Percentiles rank a stretch among this genome's conserved stretches.
Evolutionary conservation across 768 basidiomycete species (phyloP).

Genomic region (Lanmaoa rubissima): DNA sequence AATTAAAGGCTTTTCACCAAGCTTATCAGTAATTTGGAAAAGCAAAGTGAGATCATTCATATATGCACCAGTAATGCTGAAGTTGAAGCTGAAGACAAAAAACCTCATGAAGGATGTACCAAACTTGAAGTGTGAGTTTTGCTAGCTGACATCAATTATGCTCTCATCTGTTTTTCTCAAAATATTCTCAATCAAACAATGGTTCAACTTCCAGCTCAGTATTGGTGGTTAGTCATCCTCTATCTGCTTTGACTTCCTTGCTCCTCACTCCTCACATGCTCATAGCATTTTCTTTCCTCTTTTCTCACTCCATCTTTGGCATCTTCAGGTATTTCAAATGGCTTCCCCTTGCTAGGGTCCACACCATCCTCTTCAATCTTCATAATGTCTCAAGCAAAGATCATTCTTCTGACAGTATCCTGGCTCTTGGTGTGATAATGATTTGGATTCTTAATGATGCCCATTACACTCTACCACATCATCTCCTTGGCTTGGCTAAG

Average conservation of each 20-base stretch:
- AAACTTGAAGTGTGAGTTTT: neutral
- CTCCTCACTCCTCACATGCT: too few species aligned
- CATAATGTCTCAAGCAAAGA: neutral
- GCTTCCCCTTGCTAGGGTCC: neutral
- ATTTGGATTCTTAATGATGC: constrained; percentile 4
- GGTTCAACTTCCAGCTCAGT: neutral
- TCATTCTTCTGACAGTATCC: neutral
- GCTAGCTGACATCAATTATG: accelerated
- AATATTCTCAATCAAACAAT: neutral
- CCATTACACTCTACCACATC: neutral
- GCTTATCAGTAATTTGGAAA: neutral
- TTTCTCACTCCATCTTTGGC: too few species aligned
- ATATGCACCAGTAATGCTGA: neutral
- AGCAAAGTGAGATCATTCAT: neutral
- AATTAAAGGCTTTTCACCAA: neutral
- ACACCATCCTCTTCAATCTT: neutral
- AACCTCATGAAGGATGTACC: neutral
- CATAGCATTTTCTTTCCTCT: too few species aligned
- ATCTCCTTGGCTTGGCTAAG: neutral
- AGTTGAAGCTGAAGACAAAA: too few species aligned
- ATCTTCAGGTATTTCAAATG: constrained; percentile 7
- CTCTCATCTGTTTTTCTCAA: neutral
- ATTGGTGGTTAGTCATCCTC: constrained; percentile 4
- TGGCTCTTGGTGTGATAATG: neutral
- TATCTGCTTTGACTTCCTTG: too few species aligned